These are phyloP conservation scores for Schizochytrium sp. DNA, from an alignment of 108 stramenopile genomes.

Conservation along the genomic window DNA sequence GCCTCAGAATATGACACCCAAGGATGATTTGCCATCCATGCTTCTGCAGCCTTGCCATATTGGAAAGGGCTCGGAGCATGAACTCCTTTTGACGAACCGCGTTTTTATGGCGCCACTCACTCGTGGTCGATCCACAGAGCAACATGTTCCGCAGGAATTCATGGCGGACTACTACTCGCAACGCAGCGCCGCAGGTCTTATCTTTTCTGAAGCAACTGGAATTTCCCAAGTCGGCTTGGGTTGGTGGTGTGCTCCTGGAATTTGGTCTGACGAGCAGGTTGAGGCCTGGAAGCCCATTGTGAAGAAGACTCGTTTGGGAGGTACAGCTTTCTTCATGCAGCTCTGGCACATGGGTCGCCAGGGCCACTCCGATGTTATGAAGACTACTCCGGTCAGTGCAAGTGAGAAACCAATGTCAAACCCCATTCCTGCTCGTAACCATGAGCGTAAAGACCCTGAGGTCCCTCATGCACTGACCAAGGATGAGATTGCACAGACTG, in stretches of 20 bases:
- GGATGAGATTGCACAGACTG: constrained; percentile 72
- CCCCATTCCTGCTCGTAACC: constrained; percentile 65
- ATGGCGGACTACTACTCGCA: constrained; percentile 77
- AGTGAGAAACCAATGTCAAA: constrained; percentile 10
- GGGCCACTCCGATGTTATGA: constrained; percentile 73
- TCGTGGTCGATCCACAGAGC: constrained; percentile 72
- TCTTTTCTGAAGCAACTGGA: constrained; percentile 80
- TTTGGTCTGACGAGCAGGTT: constrained; percentile 74
- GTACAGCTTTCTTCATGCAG: constrained; percentile 76
- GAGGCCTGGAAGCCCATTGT: constrained; percentile 80
- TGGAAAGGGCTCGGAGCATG: neutral
- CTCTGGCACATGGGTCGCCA: constrained; percentile 82
- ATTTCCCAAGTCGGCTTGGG: constrained; percentile 75
- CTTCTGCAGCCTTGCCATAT: neutral
- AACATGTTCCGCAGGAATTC: constrained; percentile 77
- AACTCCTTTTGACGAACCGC: constrained; percentile 67
- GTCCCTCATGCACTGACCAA: constrained; percentile 68
- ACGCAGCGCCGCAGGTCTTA: constrained; percentile 78
- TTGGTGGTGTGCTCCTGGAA: constrained; percentile 75
- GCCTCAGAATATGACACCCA: neutral
- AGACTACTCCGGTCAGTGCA: constrained; percentile 67
- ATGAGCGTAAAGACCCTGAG: constrained; percentile 71
- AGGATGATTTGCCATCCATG: neutral
- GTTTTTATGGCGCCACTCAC: constrained; percentile 80
- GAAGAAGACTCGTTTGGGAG: constrained; percentile 77